These are phyloP conservation scores for Anthoceros angustus DNA, from an alignment of 225 moss, liverwort and hornwort species.

Conservation along the genomic window DNA sequence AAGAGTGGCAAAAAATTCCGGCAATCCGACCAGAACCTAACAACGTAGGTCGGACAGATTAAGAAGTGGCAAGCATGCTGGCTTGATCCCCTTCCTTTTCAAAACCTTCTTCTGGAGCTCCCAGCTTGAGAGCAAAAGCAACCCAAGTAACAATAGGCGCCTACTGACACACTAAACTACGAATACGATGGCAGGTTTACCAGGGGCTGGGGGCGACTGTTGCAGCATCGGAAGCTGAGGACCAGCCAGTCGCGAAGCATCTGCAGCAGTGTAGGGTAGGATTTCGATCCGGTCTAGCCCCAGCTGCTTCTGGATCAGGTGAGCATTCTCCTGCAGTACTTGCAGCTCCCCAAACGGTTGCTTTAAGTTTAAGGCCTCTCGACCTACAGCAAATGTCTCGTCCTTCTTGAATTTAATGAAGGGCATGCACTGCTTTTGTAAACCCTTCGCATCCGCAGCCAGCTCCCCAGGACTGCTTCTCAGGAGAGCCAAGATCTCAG, in stretches of 20 bases:
- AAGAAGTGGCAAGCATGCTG: too few relatives aligned
- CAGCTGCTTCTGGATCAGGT: neutral
- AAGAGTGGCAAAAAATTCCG: too few relatives aligned
- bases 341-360: slow-evolving; percentile 2
- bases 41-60: too few relatives aligned
- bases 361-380: slow-evolving; percentile 8
- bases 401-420: slow-evolving; percentile 92
- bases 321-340: neutral
- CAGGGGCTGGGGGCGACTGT: neutral
- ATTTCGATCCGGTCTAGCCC: neutral
- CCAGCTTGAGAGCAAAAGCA: too few relatives aligned
- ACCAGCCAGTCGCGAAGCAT: neutral
- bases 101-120: too few relatives aligned
- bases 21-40: too few relatives aligned
- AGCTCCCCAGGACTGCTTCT: slow-evolving; percentile 30
- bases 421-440: slow-evolving; percentile 87
- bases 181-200: neutral
- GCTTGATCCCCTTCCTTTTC: too few relatives aligned
- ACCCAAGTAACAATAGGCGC: too few relatives aligned
- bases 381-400: slow-evolving; percentile 68
- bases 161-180: neutral
- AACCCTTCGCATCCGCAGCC: slow-evolving; percentile 44
- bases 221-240: neutral
- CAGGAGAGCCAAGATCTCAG: slow-evolving; percentile 29
- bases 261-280: neutral